A percentile compares a stretch with the other conserved stretches of the same genome.
phyloP scores from a whole-genome alignment of 2,329 filamentous ascomycete species.

The Talaromyces pinophilus region DNA sequence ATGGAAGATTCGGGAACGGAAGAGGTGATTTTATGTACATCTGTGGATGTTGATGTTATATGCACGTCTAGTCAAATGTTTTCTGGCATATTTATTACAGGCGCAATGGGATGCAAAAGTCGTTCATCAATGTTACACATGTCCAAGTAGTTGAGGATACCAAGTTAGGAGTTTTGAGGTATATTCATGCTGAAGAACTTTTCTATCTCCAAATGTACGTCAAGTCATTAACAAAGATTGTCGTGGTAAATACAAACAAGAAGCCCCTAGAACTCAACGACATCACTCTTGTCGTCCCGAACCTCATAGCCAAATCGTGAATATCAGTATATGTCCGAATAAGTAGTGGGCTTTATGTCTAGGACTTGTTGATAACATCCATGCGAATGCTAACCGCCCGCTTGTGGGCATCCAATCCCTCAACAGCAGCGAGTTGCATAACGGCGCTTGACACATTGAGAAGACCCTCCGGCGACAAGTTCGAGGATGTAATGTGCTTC shows the following conservation, averaged over 20 bases:
- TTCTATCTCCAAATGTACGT: background rate
- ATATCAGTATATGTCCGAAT: background rate
- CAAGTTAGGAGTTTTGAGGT: background rate
- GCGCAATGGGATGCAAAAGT: slow-evolving; percentile 7
- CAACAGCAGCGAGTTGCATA: slow-evolving; percentile 91
- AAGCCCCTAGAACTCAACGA: background rate
- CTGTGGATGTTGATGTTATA: background rate
- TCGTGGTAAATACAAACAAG: background rate
- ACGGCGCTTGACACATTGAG: slow-evolving; percentile 83
- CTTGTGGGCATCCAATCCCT: slow-evolving; percentile 91
- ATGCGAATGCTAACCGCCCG: slow-evolving; percentile 68
- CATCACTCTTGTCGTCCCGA: background rate
- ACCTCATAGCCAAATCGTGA: background rate
- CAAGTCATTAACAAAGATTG: background rate
- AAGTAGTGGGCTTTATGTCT: background rate
- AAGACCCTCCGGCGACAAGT: slow-evolving; percentile 82
- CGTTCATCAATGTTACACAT: background rate
- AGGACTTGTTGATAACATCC: slow-evolving; percentile 41
- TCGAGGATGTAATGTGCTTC: slow-evolving; percentile 96
- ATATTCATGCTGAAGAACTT: background rate
- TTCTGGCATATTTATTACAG: background rate
- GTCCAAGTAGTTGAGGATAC: background rate
- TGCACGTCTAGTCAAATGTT: background rate
- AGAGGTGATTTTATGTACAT: slow-evolving; percentile 45
- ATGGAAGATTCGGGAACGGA: slow-evolving; percentile 65